These are phyloP conservation scores for Xerocomellus amylosporus DNA, from an alignment of 768 basidiomycete genomes.

Conservation along the genomic window DNA sequence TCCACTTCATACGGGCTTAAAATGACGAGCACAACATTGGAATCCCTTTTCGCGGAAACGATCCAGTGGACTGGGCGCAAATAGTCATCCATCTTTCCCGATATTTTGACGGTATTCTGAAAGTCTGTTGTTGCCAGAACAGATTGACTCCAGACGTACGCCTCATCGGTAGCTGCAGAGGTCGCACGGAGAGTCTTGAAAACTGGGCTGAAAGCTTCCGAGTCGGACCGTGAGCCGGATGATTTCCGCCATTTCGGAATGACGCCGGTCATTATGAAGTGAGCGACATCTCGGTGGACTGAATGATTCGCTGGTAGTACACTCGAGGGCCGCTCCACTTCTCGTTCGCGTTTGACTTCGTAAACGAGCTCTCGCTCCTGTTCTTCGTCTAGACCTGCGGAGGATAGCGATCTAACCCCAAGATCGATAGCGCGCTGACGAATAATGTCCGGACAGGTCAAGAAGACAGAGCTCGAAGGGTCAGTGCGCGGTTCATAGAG, in stretches of 20 bases:
- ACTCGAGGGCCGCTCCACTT: slow-evolving; percentile 36
- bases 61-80: slow-evolving; percentile 32
- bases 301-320: slow-evolving; percentile 21
- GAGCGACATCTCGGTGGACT: slow-evolving; percentile 16
- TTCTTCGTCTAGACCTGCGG: slow-evolving; percentile 39
- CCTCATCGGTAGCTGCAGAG: slow-evolving; percentile 14
- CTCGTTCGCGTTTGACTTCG: slow-evolving; percentile 41
- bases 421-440: slow-evolving; percentile 12
- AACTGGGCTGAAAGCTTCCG: slow-evolving; percentile 18
- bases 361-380: slow-evolving; percentile 47
- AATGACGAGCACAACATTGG: slow-evolving; percentile 28
- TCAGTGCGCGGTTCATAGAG: slow-evolving; percentile 26
- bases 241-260: slow-evolving; percentile 2
- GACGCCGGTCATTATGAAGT: slow-evolving; percentile 30
- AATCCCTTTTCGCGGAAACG: slow-evolving; percentile 7
- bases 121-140: slow-evolving; percentile 19
- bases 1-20: slow-evolving; percentile 44
- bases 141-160: slow-evolving; percentile 15
- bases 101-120: slow-evolving; percentile 3
- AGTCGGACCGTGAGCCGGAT: no score
- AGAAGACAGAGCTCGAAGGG: not conserved
- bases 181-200: slow-evolving; percentile 11
- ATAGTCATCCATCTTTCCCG: slow-evolving; percentile 8
- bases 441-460: slow-evolving; percentile 11
- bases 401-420: slow-evolving; percentile 7